phyloP scores from a whole-genome alignment of 768 basidiomycete genomes.

The Mycena maculata region DNA sequence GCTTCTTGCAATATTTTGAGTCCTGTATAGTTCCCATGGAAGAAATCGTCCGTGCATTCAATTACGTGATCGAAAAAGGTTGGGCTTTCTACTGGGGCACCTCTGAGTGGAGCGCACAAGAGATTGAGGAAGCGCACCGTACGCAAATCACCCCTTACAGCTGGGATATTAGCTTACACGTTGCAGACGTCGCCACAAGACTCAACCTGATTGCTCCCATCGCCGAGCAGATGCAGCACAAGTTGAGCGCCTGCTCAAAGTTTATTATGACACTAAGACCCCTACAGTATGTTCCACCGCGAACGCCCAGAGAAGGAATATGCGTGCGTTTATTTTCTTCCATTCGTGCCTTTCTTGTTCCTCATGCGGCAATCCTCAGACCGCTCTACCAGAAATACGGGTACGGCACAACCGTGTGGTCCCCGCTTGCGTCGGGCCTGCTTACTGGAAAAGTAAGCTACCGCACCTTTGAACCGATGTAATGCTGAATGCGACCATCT shows the following conservation, averaged over 20 bases:
- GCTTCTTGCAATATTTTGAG: neutral
- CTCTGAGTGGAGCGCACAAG: slow-evolving; percentile 80
- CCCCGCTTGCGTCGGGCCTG: slow-evolving; percentile 77
- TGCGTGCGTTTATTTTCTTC: slow-evolving; percentile 50
- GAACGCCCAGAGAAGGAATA: slow-evolving; percentile 89
- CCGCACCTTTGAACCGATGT: neutral
- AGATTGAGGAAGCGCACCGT: slow-evolving; percentile 79
- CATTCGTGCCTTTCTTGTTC: neutral
- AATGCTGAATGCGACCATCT: neutral
- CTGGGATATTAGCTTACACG: slow-evolving; percentile 43
- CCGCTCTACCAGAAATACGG: slow-evolving; percentile 76
- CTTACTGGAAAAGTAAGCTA: slow-evolving; percentile 77
- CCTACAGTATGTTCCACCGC: slow-evolving; percentile 75
- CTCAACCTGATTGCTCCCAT: slow-evolving; percentile 77
- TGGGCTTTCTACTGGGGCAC: slow-evolving; percentile 84
- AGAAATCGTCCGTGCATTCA: slow-evolving; percentile 86
- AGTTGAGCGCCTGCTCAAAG: slow-evolving; percentile 52
- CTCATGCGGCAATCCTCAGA: slow-evolving; percentile 41
- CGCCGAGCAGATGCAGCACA: slow-evolving; percentile 82
- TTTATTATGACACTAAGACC: neutral
- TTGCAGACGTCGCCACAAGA: slow-evolving; percentile 75
- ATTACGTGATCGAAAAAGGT: slow-evolving; percentile 78
- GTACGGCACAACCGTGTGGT: slow-evolving; percentile 80
- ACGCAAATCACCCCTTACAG: slow-evolving; percentile 33
- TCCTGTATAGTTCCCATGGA: slow-evolving; percentile 67